Evolutionary conservation across 2,329 filamentous ascomycete species (phyloP).

Genomic region (Ophiocordyceps robertsii): DNA sequence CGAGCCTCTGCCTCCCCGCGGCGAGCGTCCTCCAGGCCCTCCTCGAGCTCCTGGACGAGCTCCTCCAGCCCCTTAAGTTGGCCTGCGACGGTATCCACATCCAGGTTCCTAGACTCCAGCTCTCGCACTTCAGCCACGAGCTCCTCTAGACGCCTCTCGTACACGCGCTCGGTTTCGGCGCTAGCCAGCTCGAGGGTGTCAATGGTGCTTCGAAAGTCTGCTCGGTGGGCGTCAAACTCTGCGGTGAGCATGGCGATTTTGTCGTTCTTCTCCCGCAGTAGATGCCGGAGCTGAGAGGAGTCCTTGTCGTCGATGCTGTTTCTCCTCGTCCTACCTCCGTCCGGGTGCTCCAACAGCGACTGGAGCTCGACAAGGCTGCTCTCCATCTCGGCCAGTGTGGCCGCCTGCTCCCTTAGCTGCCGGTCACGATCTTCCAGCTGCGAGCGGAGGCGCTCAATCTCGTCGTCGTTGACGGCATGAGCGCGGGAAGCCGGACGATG

Average conservation of each 20-base stretch:
- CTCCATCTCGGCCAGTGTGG: constrained; percentile 81
- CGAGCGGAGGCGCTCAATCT: constrained; percentile 57
- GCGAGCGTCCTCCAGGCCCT: constrained; percentile 87
- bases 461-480: constrained; percentile 48
- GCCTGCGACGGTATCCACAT: constrained; percentile 79
- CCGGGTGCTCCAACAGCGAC: constrained; percentile 49
- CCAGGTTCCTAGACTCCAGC: constrained; percentile 67
- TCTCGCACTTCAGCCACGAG: constrained; percentile 74
- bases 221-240: constrained; percentile 88
- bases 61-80: constrained; percentile 95
- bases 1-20: constrained; percentile 90
- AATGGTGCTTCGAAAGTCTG: constrained; percentile 92
- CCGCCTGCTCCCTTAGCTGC: constrained; percentile 78
- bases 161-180: constrained; percentile 88
- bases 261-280: constrained; percentile 90
- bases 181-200: constrained; percentile 93
- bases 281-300: constrained; percentile 59
- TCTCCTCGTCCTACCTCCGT: constrained; percentile 26
- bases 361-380: constrained; percentile 67
- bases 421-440: constrained; percentile 74
- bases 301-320: constrained; percentile 55
- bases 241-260: constrained; percentile 86
- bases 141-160: constrained; percentile 84
- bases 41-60: constrained; percentile 89
- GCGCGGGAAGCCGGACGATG: constrained; percentile 36